These are phyloP conservation scores for Trichosporon sp. DNA, from an alignment of 1,284 basidiomycete species.

Conservation along the genomic window DNA sequence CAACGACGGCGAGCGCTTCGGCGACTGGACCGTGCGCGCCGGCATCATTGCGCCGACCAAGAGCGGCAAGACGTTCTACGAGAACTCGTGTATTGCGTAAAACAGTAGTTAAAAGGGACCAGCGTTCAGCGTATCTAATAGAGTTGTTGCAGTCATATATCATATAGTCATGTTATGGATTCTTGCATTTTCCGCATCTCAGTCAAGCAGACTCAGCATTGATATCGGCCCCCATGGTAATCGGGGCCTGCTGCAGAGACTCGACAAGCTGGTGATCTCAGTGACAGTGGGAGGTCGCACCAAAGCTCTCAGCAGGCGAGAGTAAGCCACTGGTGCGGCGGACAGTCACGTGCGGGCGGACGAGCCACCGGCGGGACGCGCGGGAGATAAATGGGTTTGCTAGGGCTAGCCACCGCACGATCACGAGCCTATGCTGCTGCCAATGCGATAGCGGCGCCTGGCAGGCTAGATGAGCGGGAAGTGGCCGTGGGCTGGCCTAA, in stretches of 20 bases:
- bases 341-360: no score
- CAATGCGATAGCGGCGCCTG: no score
- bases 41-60: constrained; percentile 78
- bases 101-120: background rate
- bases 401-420: background rate
- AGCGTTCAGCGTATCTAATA: background rate
- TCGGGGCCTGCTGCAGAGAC: no score
- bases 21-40: constrained; percentile 87
- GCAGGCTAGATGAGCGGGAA: no score
- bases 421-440: background rate
- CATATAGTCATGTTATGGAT: constrained; percentile 6
- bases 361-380: no score
- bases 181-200: constrained; percentile 1
- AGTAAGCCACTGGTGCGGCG: no score
- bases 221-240: no score
- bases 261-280: no score
- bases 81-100: constrained; percentile 50
- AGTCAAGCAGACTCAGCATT: no score
- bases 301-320: no score
- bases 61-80: constrained; percentile 76
- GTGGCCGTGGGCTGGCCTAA: no score
- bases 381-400: background rate
- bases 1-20: constrained; percentile 84
- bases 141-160: constrained; percentile 7
- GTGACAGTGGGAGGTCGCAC: no score